Conservation (phyloP, 495 filamentous ascomycete genomes). For the Saxophila tyrrhenica region DNA sequence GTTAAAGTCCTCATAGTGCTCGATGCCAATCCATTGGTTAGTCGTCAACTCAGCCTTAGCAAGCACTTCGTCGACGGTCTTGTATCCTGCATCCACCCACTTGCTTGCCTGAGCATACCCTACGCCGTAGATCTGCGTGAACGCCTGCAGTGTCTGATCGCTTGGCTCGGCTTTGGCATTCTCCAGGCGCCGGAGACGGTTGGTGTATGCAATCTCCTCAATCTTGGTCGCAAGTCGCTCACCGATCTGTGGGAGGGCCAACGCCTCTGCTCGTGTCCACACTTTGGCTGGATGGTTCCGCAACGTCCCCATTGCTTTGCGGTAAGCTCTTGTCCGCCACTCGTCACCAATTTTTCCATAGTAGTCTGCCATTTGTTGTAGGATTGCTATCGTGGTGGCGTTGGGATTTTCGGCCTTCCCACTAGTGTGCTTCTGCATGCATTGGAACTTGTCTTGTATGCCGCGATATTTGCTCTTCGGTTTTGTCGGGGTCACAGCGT, state of each 20-base stretch:
- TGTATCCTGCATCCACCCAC: conserved; percentile 71
- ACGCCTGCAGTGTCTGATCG: conserved; percentile 52
- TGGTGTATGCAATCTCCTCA: conserved; percentile 75
- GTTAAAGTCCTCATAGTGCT: conserved; percentile 72
- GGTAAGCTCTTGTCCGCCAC: conserved; percentile 74
- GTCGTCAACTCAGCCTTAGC: conserved; percentile 53
- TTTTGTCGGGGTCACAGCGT: not conserved
- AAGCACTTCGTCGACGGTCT: conserved; percentile 60
- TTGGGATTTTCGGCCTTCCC: conserved; percentile 48
- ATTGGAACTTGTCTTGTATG: conserved; percentile 47
- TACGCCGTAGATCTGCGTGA: conserved; percentile 71
- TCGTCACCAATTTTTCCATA: conserved; percentile 63
- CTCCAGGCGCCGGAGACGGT: conserved; percentile 63
- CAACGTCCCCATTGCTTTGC: conserved; percentile 65
- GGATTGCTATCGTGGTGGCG: conserved; percentile 58
- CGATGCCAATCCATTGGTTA: conserved; percentile 69
- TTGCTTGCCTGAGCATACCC: conserved; percentile 57
- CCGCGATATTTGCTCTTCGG: not conserved
- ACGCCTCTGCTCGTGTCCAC: conserved; percentile 55
- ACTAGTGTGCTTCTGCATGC: conserved; percentile 52
- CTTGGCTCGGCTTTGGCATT: conserved; percentile 51
- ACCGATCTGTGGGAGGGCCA: conserved; percentile 60
- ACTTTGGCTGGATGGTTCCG: conserved; percentile 56
- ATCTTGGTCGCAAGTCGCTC: conserved; percentile 72
- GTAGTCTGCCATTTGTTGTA: conserved; percentile 73